Conservation (phyloP, 495 filamentous ascomycete genomes). For the Filosporella fistucella region DNA sequence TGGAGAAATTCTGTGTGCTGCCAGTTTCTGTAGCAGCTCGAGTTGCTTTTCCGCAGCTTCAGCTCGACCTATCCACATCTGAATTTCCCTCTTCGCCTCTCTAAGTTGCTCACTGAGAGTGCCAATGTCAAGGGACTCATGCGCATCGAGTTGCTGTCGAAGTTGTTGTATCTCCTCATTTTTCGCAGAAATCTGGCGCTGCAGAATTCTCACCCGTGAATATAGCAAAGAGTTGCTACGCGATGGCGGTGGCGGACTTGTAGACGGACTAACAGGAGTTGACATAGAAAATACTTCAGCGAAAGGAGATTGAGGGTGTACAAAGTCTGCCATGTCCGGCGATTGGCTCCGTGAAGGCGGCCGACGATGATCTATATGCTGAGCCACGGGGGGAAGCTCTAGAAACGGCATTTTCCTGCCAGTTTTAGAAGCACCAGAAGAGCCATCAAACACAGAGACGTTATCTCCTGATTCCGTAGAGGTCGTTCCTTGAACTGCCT, state of each 20-base stretch:
- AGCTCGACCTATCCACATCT: conserved; percentile 44
- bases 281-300: conserved; percentile 9
- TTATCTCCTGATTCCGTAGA: neutral
- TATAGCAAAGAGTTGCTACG: conserved; percentile 36
- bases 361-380: conserved; percentile 20
- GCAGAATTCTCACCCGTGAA: conserved; percentile 38
- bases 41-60: conserved; percentile 45
- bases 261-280: conserved; percentile 2
- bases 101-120: conserved; percentile 39
- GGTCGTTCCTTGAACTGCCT: neutral
- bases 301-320: conserved; percentile 10
- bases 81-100: conserved; percentile 35
- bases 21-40: conserved; percentile 21
- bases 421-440: conserved; percentile 9
- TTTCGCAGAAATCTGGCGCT: conserved; percentile 33
- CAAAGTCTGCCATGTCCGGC: neutral
- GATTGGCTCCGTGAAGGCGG: neutral
- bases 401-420: conserved; percentile 23
- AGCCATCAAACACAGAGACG: conserved; percentile 4
- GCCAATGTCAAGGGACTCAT: conserved; percentile 32
- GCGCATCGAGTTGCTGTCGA: conserved; percentile 34
- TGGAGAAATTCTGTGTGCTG: neutral
- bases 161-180: conserved; percentile 37
- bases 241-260: neutral
- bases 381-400: conserved; percentile 27